phyloP scores from a whole-genome alignment of 441 rosid genomes.

The Jatropha podagrica region DNA sequence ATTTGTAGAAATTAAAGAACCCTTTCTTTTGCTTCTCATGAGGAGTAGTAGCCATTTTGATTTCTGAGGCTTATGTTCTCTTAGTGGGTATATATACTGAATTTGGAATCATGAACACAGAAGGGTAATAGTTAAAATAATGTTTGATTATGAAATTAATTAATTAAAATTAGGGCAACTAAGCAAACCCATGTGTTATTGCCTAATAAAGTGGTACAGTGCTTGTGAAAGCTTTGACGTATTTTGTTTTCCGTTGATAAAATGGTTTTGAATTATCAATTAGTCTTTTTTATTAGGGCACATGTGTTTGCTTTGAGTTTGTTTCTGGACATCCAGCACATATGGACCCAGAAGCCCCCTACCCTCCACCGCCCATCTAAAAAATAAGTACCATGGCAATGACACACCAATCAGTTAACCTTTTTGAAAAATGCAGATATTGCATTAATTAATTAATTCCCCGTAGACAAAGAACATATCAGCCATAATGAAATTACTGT shows the following conservation, averaged over 20 bases:
- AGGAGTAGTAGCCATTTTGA: conserved; percentile 35
- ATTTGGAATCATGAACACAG: conserved; percentile 30
- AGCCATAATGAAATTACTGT: neutral
- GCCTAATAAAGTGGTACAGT: conserved; percentile 26
- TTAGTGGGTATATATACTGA: neutral
- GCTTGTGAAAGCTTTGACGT: conserved; percentile 27
- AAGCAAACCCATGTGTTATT: conserved; percentile 56
- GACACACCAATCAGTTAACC: too few relatives aligned
- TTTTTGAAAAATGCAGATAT: too few relatives aligned
- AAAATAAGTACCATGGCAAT: too few relatives aligned
- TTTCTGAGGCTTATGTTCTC: conserved; percentile 13
- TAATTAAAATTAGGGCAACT: conserved; percentile 19
- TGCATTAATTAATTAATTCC: too few relatives aligned
- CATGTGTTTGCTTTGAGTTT: conserved; percentile 28
- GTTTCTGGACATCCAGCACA: conserved; percentile 29
- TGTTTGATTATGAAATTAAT: conserved; percentile 20
- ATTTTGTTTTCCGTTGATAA: conserved; percentile 14
- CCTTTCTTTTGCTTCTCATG: conserved; percentile 44
- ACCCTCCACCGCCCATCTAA: conserved; percentile 8
- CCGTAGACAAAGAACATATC: too few relatives aligned
- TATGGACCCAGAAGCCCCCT: conserved; percentile 6
- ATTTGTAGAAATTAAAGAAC: conserved; percentile 38
- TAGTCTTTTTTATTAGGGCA: conserved; percentile 17
- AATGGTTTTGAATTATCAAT: neutral
- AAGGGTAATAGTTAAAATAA: conserved; percentile 24